Evolutionary conservation across 1,284 basidiomycete genomes (phyloP).

Genomic region (Erythrobasidium hasegawianum): DNA sequence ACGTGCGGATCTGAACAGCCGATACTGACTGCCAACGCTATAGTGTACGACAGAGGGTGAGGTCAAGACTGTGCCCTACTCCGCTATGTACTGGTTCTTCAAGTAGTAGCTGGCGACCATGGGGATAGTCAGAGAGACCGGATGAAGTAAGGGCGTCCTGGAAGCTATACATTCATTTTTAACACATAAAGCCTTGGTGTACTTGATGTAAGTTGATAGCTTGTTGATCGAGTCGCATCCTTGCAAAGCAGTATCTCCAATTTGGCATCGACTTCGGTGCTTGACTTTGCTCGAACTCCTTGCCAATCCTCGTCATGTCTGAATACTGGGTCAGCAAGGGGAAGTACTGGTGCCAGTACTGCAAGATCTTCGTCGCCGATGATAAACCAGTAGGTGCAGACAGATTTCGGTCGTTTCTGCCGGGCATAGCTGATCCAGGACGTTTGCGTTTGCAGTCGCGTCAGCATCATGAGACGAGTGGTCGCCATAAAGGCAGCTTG

Average conservation of each 20-base stretch:
- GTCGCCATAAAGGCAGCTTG: slow-evolving; percentile 89
- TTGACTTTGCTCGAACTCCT: background rate
- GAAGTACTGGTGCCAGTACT: slow-evolving; percentile 47
- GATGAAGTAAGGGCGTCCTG: too few relatives aligned
- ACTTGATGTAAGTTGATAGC: too few relatives aligned
- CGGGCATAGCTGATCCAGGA: background rate
- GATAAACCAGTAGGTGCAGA: slow-evolving; percentile 71
- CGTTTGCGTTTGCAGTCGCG: slow-evolving; percentile 58
- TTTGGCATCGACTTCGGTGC: too few relatives aligned
- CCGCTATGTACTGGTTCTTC: slow-evolving; percentile 20
- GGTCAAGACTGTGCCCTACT: slow-evolving; percentile 22
- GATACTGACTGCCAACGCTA: background rate
- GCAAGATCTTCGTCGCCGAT: slow-evolving; percentile 85
- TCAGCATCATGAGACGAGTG: slow-evolving; percentile 85
- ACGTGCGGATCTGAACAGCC: background rate
- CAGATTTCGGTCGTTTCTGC: background rate
- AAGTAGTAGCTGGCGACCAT: background rate
- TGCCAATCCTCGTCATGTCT: too few relatives aligned
- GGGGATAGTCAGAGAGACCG: too few relatives aligned
- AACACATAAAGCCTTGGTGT: too few relatives aligned
- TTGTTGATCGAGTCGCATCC: too few relatives aligned
- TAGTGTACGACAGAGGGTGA: slow-evolving; percentile 21
- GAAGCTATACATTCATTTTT: too few relatives aligned
- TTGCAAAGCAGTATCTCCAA: too few relatives aligned
- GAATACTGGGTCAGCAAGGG: slow-evolving; percentile 29